Percentiles rank a stretch among this genome's conserved stretches.
Evolutionary conservation across 2,329 filamentous ascomycete species (phyloP).

Genomic region (Fusarium buxicola): DNA sequence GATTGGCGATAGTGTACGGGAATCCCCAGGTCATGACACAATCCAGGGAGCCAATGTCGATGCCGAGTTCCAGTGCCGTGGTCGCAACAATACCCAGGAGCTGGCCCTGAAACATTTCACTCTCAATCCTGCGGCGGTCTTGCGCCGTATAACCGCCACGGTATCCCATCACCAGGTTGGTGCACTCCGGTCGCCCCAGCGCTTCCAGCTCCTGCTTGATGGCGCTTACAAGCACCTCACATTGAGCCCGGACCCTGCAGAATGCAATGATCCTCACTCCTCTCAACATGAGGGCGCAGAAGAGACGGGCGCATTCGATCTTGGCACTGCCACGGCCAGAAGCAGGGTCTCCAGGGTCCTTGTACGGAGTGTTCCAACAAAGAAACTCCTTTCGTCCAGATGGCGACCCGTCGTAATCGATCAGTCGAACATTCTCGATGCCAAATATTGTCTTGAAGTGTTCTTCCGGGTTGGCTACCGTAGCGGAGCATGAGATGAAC

Average conservation of each 20-base stretch:
- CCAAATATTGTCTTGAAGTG: conserved; percentile 98
- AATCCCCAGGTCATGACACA: conserved; percentile 95
- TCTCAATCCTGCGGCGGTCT: conserved; percentile 88
- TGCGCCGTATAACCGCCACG: conserved; percentile 94
- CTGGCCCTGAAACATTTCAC: conserved; percentile 97
- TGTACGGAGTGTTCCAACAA: conserved; percentile 97
- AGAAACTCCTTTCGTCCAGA: conserved; percentile 92
- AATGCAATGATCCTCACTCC: conserved; percentile 95
- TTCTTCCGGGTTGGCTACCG: conserved; percentile 89
- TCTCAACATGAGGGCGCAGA: conserved; percentile 88
- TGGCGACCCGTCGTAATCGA: conserved; percentile 93
- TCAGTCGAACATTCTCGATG: conserved; percentile 80
- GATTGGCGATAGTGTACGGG: conserved; percentile 93
- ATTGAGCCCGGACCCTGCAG: conserved; percentile 87
- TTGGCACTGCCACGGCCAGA: conserved; percentile 88
- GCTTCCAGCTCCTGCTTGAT: conserved; percentile 81
- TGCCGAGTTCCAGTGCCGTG: conserved; percentile 89
- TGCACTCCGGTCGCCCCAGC: conserved; percentile 80
- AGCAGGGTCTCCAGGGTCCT: conserved; percentile 86
- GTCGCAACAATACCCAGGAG: conserved; percentile 94
- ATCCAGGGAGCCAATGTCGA: conserved; percentile 94
- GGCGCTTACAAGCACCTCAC: conserved; percentile 84
- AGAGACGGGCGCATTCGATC: conserved; percentile 87
- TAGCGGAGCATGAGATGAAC: conserved; percentile 97
- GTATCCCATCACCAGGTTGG: conserved; percentile 90